Evolutionary conservation across 1,284 basidiomycete species (phyloP).

Genomic region (Heliocybe sulcata): DNA sequence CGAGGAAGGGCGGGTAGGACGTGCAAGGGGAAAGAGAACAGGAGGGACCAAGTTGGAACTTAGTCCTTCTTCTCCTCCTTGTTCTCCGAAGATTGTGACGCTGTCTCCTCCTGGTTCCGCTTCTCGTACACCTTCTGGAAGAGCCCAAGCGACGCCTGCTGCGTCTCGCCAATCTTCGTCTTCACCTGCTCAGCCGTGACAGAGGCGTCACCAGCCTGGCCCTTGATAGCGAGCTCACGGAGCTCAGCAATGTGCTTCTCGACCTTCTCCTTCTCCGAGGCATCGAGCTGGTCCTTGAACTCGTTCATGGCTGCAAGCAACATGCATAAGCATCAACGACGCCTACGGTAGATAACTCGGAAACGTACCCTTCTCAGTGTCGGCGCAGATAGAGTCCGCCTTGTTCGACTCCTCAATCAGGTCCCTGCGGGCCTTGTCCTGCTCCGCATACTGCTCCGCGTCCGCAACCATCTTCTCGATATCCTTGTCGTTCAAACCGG

Average conservation of each 20-base stretch:
- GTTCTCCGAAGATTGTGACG: not conserved
- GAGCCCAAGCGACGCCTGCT: slow-evolving; percentile 91
- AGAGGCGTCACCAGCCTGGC: slow-evolving; percentile 78
- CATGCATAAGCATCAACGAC: not conserved
- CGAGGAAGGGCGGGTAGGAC: not conserved
- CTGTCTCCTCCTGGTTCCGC: not conserved
- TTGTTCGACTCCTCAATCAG: slow-evolving; percentile 98
- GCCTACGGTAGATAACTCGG: slow-evolving; percentile 1
- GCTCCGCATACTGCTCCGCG: slow-evolving; percentile 89
- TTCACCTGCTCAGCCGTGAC: slow-evolving; percentile 86
- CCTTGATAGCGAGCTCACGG: slow-evolving; percentile 86
- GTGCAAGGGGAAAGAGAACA: not conserved
- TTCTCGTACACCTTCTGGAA: slow-evolving; percentile 78
- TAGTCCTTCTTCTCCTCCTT: slow-evolving; percentile 5
- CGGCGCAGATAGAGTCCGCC: slow-evolving; percentile 89
- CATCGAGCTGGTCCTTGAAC: slow-evolving; percentile 96
- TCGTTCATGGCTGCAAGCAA: slow-evolving; percentile 74
- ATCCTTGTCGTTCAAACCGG: slow-evolving; percentile 93
- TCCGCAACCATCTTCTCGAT: slow-evolving; percentile 97
- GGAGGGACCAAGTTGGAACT: not conserved
- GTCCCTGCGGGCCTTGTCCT: slow-evolving; percentile 81
- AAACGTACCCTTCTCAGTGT: slow-evolving; percentile 86
- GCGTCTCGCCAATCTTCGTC: slow-evolving; percentile 93
- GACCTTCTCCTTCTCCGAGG: slow-evolving; percentile 91
- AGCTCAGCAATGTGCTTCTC: slow-evolving; percentile 82